phyloP scores from a whole-genome alignment of 371 early-diverging fungal species.

The Apophysomyces elegans region DNA sequence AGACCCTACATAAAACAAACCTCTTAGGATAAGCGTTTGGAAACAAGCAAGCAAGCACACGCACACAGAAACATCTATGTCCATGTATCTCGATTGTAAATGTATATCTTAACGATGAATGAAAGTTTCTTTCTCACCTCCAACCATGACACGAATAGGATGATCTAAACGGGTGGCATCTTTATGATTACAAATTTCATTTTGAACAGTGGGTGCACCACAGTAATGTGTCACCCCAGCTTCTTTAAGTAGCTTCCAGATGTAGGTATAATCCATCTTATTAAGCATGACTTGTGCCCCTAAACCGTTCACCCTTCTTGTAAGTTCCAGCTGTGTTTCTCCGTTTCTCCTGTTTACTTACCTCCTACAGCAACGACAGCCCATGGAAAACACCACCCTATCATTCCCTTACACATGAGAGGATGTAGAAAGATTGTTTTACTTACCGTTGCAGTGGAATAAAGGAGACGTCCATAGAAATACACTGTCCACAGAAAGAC shows the following conservation, averaged over 20 bases:
- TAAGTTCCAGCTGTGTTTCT: background rate
- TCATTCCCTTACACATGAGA: background rate
- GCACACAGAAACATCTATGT: background rate
- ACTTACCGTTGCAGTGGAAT: conserved; percentile 67
- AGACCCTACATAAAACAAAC: conserved; percentile 39
- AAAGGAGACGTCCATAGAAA: conserved; percentile 69
- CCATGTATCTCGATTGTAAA: background rate
- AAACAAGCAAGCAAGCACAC: background rate
- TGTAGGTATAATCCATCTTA: conserved; percentile 62
- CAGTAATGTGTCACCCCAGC: conserved; percentile 65
- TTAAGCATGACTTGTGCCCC: conserved; percentile 61
- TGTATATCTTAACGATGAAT: no score
- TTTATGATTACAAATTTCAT: conserved; percentile 61
- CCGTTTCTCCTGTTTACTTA: conserved; percentile 1
- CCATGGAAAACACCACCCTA: conserved; percentile 72
- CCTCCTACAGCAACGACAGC: conserved; percentile 62
- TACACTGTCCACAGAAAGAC: conserved; percentile 48
- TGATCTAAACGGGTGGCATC: conserved; percentile 45
- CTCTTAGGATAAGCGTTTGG: no score
- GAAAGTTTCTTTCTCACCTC: conserved; percentile 25
- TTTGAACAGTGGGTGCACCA: conserved; percentile 74
- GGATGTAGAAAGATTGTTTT: background rate
- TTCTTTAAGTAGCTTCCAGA: conserved; percentile 60
- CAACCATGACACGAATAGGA: conserved; percentile 57
- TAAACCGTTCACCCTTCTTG: background rate